Evolutionary conservation across 441 rosid genomes (phyloP), one percentile per base, ranked within the genome.

Genomic region (Adansonia grandidieri): DNA sequence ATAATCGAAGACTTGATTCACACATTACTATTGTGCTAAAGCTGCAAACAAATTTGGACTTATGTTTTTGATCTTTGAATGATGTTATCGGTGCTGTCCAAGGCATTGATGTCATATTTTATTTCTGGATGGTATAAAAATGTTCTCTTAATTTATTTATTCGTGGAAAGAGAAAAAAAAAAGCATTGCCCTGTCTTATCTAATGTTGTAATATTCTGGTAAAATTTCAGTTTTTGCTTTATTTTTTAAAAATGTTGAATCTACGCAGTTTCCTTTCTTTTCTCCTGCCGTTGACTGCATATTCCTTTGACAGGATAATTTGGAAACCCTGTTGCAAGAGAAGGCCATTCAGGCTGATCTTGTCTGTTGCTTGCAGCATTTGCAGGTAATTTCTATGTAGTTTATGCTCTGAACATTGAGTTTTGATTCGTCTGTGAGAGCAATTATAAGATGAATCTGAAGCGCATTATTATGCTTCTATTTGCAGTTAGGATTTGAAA

Each of bases 351-450:
- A 89, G 71, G 93, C 88, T 71, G 98, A 96, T 85, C 79, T 96
- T 75, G 97, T 93, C 81, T 94, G 96, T 83, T 96, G 99, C 85
- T 88, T 93, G 85, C 98, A 91, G 82, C 93, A 96, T 88, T 86
- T 94, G 78, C 98, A 94, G 98, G 99, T 93, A 60, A 40, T 50
- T 73, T 76, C 32, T 78, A 64, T 81, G 2, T 44, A 51, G 70
- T 81, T 45, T 64, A 44, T 60, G 37, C 71, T 32, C 17, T 79
- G 4, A 37, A 44, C 69, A 24, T 32, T 53, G 72, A 37, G 47
- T 62, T n/a, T 63, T 37, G 37, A 44, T 17, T 73, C 74, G 44
- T n/a, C 9, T 4, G 14, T 32, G 28, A 42, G 20, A 19, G 15
- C 17, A 40, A 74, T 28, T 28, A 50, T 71, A 11, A 61, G 74